Percentiles rank a stretch among this genome's conserved stretches.
Conservation (phyloP, 257 asterid genomes). For the Solanum peruvianum region DNA sequence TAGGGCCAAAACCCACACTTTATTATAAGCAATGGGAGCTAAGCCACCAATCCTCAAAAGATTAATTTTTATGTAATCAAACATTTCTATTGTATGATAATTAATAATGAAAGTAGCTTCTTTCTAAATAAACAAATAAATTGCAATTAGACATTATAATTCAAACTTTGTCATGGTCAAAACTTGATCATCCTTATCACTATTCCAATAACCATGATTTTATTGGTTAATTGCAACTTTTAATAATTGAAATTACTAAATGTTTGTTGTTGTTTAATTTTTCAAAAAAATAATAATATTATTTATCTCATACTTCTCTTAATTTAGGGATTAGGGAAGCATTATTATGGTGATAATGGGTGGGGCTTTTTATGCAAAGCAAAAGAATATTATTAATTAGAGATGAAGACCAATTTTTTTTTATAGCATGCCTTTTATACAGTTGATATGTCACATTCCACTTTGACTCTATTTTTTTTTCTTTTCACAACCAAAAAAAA, state of each 20-base stretch:
- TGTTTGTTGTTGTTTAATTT: neutral
- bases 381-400: neutral
- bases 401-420: neutral
- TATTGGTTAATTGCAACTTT: neutral
- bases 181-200: neutral
- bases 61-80: neutral
- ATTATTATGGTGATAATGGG: conserved; percentile 7
- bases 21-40: too few species aligned
- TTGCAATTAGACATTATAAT: neutral
- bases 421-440: conserved; percentile 35
- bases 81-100: neutral
- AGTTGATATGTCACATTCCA: conserved; percentile 19
- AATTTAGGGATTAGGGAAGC: neutral
- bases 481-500: neutral
- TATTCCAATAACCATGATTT: neutral
- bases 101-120: neutral
- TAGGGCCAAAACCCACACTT: too few species aligned
- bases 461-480: neutral
- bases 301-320: neutral
- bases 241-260: conserved; percentile 1
- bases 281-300: rapidly evolving
- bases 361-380: conserved; percentile 15
- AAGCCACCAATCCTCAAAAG: neutral
- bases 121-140: neutral
- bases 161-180: neutral